These are phyloP conservation scores for Orychophragmus violaceus DNA, from an alignment of 345 rosid species.

Conservation along the genomic window DNA sequence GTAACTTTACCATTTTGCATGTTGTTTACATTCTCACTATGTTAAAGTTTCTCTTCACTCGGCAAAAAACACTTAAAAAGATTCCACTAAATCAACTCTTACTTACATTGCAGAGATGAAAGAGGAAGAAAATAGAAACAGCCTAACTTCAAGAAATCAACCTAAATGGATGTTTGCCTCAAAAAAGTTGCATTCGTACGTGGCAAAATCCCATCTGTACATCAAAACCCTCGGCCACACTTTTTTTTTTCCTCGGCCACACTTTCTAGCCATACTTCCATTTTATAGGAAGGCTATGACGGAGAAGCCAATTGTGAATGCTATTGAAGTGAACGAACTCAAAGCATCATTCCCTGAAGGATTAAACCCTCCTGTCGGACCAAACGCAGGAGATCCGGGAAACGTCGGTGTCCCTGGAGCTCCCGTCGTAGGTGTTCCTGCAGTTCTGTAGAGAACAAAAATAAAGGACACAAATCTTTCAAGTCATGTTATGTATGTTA, in stretches of 20 bases:
- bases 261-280: background rate
- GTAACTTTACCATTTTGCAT: background rate
- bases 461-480: background rate
- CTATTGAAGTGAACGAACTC: conserved; percentile 9
- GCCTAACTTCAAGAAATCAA: background rate
- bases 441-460: conserved; percentile 2
- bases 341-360: conserved; percentile 13
- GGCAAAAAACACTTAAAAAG: background rate
- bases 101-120: background rate
- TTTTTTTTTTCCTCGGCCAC: too few relatives aligned
- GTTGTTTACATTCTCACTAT: background rate
- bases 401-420: conserved; percentile 8
- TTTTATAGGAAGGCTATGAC: conserved; percentile 18
- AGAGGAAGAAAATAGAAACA: background rate
- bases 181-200: conserved; percentile 21
- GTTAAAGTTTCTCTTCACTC: background rate
- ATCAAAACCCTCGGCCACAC: conserved; percentile 1
- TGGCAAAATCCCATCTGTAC: conserved; percentile 21
- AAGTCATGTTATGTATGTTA: background rate
- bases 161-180: conserved; percentile 10
- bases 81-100: background rate
- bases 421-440: conserved; percentile 12
- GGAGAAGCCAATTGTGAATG: conserved; percentile 25
- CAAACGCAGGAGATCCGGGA: conserved; percentile 21
- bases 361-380: conserved; percentile 13